These are phyloP conservation scores for Wallacemonas collosoma DNA, from an alignment of 208 protist species.

Conservation along the genomic window DNA sequence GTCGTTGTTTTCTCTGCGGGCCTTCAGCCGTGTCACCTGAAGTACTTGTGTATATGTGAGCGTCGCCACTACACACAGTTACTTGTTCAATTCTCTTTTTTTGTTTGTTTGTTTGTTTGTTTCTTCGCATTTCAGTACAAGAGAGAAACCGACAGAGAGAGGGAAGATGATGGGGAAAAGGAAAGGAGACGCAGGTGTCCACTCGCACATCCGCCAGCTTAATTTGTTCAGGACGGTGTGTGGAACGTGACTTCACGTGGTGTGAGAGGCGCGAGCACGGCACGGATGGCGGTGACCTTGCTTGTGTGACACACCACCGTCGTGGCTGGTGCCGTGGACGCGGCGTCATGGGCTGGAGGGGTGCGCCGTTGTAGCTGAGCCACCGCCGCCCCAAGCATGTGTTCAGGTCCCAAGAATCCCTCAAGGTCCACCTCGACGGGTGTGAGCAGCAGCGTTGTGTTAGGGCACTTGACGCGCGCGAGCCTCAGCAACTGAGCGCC, in stretches of 20 bases:
- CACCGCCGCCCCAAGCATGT: slow-evolving; percentile 41
- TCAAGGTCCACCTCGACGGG: slow-evolving; percentile 18
- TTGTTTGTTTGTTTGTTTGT: too few relatives aligned
- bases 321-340: not conserved
- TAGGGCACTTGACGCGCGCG: not conserved
- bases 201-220: too few relatives aligned
- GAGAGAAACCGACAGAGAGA: too few relatives aligned
- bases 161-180: too few relatives aligned
- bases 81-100: too few relatives aligned
- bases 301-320: not conserved
- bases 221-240: not conserved
- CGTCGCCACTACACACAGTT: too few relatives aligned
- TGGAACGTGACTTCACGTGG: not conserved
- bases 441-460: not conserved
- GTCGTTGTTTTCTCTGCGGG: too few relatives aligned
- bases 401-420: slow-evolving; percentile 34
- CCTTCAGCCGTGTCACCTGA: too few relatives aligned
- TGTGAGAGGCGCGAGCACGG: not conserved
- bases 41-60: too few relatives aligned
- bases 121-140: too few relatives aligned
- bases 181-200: too few relatives aligned
- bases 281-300: slow-evolving; percentile 6
- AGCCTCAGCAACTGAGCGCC: not conserved
- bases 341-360: not conserved
- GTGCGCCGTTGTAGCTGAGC: not conserved